Evolutionary conservation across 352 stramenopile genomes (phyloP).

Genomic region (Phytopythium mirpurense): DNA sequence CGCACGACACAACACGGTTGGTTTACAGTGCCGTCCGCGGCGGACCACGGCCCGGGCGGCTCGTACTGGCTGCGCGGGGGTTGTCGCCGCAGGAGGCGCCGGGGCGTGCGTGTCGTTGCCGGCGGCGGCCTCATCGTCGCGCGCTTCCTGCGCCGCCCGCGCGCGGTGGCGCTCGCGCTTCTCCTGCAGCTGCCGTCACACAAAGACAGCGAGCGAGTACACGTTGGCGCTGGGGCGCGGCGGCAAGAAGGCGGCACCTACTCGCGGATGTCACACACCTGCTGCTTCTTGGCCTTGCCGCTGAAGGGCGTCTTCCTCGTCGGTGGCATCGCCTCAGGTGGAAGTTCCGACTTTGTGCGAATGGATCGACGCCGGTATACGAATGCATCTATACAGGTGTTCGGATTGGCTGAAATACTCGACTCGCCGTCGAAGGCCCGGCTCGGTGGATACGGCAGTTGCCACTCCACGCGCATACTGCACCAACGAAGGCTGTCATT

Average conservation of each 20-base stretch:
- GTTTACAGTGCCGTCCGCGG: too few relatives aligned
- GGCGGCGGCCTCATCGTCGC: constrained; percentile 10
- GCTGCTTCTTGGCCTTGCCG: constrained; percentile 86
- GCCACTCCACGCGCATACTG: too few relatives aligned
- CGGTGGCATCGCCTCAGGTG: constrained; percentile 23
- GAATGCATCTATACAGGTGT: too few relatives aligned
- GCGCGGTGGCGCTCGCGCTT: constrained; percentile 66
- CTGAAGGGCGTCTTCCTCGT: constrained; percentile 78
- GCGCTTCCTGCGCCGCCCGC: constrained; percentile 20
- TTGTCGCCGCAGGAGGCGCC: background rate
- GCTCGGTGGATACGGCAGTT: too few relatives aligned
- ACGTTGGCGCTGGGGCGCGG: background rate
- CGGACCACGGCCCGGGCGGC: background rate
- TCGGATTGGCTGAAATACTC: too few relatives aligned
- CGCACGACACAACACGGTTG: too few relatives aligned
- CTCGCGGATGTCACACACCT: too few relatives aligned
- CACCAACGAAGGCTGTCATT: too few relatives aligned
- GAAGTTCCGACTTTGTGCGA: too few relatives aligned
- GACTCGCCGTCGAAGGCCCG: too few relatives aligned
- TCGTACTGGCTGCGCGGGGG: constrained; percentile 14
- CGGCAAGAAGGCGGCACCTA: background rate
- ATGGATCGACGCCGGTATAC: too few relatives aligned
- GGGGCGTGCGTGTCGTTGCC: background rate
- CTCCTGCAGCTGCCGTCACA: constrained; percentile 40
- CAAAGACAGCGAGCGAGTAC: background rate